These are phyloP conservation scores for Trametes gibbosa DNA, from an alignment of 768 basidiomycete genomes.

Conservation along the genomic window DNA sequence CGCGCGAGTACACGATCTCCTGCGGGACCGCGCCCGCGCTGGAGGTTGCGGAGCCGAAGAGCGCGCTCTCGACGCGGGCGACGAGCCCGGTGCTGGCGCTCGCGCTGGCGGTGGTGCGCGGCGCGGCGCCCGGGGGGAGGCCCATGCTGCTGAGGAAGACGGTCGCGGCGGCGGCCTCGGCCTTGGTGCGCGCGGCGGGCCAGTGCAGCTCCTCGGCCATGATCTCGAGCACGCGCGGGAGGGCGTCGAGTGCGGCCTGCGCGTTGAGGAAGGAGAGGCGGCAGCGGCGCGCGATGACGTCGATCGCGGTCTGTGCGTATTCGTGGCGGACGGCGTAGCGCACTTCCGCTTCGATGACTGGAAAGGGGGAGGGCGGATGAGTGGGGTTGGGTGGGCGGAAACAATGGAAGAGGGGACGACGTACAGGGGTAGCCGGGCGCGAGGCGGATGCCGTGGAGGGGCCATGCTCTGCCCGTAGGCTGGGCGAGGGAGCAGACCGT, in stretches of 20 bases:
- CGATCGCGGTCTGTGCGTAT: constrained; percentile 89
- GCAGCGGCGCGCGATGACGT: constrained; percentile 89
- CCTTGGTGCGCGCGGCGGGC: constrained; percentile 53
- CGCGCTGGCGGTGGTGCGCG: constrained; percentile 13
- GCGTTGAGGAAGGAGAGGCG: constrained; percentile 95
- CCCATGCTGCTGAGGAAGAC: constrained; percentile 86
- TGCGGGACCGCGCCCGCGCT: constrained; percentile 24
- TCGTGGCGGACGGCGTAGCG: constrained; percentile 86
- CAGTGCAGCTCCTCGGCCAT: constrained; percentile 87
- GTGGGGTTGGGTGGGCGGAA: not conserved
- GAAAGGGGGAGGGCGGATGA: not conserved
- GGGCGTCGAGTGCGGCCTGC: constrained; percentile 75
- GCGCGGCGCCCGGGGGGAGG: constrained; percentile 51
- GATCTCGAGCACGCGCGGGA: constrained; percentile 87
- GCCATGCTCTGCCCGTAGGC: constrained; percentile 77
- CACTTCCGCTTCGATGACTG: constrained; percentile 93
- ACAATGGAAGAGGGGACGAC: constrained; percentile 24
- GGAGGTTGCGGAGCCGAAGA: constrained; percentile 16
- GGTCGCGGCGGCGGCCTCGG: constrained; percentile 59
- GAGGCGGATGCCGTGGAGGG: constrained; percentile 79
- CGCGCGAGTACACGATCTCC: constrained; percentile 41
- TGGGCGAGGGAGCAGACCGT: constrained; percentile 80
- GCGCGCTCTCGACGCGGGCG: constrained; percentile 23
- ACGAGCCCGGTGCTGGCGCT: constrained; percentile 24
- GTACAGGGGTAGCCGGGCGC: constrained; percentile 72